phyloP scores from a whole-genome alignment of 768 basidiomycete genomes.

The Russula earlei region DNA sequence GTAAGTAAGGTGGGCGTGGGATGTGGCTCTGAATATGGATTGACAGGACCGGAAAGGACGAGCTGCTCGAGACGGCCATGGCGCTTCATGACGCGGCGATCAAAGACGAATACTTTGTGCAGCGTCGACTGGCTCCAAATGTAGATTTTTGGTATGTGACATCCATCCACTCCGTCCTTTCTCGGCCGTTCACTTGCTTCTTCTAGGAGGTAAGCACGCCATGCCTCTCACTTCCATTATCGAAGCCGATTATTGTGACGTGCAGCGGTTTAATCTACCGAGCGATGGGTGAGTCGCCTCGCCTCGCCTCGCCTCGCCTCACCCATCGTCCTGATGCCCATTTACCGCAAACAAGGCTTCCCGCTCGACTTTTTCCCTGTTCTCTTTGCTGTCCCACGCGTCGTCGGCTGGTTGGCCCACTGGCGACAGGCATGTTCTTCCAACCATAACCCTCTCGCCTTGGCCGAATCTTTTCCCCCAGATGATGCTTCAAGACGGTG shows the following conservation, averaged over 20 bases:
- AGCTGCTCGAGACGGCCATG: conserved; percentile 83
- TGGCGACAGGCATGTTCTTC: conserved; percentile 64
- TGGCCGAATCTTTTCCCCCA: conserved; percentile 29
- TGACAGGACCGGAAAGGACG: conserved; percentile 72
- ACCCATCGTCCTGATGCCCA: conserved; percentile 13
- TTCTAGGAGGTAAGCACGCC: conserved; percentile 40
- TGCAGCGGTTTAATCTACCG: conserved; percentile 79
- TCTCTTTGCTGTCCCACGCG: conserved; percentile 83
- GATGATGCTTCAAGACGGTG: conserved; percentile 87
- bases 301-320: too few relatives aligned
- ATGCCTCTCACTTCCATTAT: neutral
- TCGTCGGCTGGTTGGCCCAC: conserved; percentile 89
- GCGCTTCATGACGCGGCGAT: conserved; percentile 80
- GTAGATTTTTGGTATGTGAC: conserved; percentile 77
- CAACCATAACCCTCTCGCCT: neutral
- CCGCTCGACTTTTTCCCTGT: conserved; percentile 93
- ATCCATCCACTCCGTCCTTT: neutral
- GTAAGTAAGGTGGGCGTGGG: too few relatives aligned
- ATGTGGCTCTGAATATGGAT: neutral
- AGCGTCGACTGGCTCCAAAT: conserved; percentile 75
- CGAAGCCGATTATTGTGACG: neutral
- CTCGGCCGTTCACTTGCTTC: neutral
- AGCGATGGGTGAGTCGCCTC: conserved; percentile 79
- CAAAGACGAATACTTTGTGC: conserved; percentile 84
- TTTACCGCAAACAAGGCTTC: conserved; percentile 49